A percentile compares a stretch with the other conserved stretches of the same genome.
These are phyloP conservation scores for Verticillium nonalfalfae DNA, from an alignment of 2,329 filamentous ascomycete species.

Conservation along the genomic window DNA sequence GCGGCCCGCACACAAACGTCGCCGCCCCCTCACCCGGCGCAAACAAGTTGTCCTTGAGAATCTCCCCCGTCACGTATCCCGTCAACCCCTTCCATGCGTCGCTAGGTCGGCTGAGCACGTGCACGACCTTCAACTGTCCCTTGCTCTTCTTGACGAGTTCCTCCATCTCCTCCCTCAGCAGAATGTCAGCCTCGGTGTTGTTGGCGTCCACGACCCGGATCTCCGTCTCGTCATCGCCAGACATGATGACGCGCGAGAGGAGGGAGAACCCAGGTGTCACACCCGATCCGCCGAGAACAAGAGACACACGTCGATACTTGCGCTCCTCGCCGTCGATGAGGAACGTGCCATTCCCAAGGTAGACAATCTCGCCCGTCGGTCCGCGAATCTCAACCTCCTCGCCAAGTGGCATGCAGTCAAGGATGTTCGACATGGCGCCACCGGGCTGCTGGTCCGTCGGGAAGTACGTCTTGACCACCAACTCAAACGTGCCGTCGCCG, in stretches of 20 bases:
- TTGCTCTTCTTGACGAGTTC: constrained; percentile 26
- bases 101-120: constrained; percentile 37
- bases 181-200: constrained; percentile 37
- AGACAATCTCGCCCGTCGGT: constrained; percentile 42
- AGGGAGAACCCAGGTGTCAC: constrained; percentile 46
- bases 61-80: constrained; percentile 34
- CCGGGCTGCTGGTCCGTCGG: constrained; percentile 38
- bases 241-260: constrained; percentile 32
- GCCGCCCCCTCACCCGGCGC: constrained; percentile 30
- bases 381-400: constrained; percentile 45
- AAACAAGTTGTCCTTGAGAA: constrained; percentile 33
- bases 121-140: constrained; percentile 33
- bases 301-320: constrained; percentile 34
- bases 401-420: constrained; percentile 40
- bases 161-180: constrained; percentile 35
- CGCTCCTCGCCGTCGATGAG: constrained; percentile 31
- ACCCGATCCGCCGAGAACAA: constrained; percentile 43
- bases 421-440: constrained; percentile 46
- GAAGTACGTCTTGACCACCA: constrained; percentile 46
- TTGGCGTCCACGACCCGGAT: constrained; percentile 41
- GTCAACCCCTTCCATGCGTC: constrained; percentile 37
- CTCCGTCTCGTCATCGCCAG: constrained; percentile 23
- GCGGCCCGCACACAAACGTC: constrained; percentile 42
- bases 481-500: constrained; percentile 37
- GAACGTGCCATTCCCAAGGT: constrained; percentile 39